Percentiles rank a stretch among this genome's conserved stretches.
Evolutionary conservation across 1,284 basidiomycete species (phyloP).

Genomic region (Ganoderma leucocontextum): DNA sequence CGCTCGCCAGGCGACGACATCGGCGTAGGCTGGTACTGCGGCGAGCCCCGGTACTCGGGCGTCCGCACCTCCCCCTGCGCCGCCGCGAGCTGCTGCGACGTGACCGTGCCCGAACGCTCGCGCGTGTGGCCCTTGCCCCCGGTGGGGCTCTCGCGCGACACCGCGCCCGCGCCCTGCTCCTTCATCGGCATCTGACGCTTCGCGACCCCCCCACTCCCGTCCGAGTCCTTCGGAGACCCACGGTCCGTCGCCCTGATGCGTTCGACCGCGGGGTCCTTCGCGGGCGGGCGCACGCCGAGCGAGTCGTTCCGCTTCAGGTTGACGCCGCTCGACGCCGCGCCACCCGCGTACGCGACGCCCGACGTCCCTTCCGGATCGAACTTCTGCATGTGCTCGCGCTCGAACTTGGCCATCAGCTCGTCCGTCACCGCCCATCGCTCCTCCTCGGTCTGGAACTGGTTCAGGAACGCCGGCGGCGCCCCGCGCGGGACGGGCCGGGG

Average conservation of each 20-base stretch:
- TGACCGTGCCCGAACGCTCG: conserved; percentile 49
- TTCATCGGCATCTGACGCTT: conserved; percentile 41
- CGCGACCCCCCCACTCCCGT: conserved; percentile 41
- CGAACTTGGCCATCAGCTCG: conserved; percentile 74
- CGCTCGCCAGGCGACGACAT: conserved; percentile 62
- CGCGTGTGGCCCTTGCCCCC: conserved; percentile 47
- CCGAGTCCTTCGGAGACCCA: conserved; percentile 60
- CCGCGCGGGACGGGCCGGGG: conserved; percentile 66
- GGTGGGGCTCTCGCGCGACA: conserved; percentile 55
- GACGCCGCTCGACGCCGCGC: conserved; percentile 46
- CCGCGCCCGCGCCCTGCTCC: not conserved
- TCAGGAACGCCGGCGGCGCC: conserved; percentile 60
- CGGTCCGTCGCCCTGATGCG: conserved; percentile 60
- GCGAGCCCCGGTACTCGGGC: conserved; percentile 63
- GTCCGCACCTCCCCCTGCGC: conserved; percentile 44
- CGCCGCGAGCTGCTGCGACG: conserved; percentile 41
- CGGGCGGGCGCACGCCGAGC: conserved; percentile 42
- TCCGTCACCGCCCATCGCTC: conserved; percentile 73
- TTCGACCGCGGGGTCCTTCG: conserved; percentile 64
- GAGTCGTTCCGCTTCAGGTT: conserved; percentile 35
- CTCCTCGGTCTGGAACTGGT: conserved; percentile 57
- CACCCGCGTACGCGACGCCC: conserved; percentile 61
- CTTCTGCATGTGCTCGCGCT: conserved; percentile 47
- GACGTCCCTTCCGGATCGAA: conserved; percentile 48
- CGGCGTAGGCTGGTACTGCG: conserved; percentile 59